These are phyloP conservation scores for Auriscalpium vulgare DNA, from an alignment of 768 basidiomycete genomes.

Conservation along the genomic window DNA sequence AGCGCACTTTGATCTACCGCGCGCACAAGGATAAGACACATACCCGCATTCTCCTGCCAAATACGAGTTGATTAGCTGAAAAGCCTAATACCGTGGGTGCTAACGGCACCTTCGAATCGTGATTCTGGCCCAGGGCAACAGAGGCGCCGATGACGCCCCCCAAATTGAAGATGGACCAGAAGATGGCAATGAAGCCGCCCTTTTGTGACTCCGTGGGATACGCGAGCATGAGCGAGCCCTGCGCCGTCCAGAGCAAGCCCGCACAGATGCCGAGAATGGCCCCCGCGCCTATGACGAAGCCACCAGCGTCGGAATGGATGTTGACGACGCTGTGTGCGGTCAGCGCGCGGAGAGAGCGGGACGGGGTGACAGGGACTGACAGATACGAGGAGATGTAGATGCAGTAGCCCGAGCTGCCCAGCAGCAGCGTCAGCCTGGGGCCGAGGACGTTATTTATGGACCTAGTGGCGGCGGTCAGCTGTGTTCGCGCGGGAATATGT, in stretches of 20 bases:
- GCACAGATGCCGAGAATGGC: slow-evolving; percentile 69
- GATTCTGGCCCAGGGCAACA: slow-evolving; percentile 68
- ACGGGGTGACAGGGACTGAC: slow-evolving; percentile 31
- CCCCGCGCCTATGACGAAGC: slow-evolving; percentile 65
- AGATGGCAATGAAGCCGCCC: slow-evolving; percentile 68
- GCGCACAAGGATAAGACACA: slow-evolving; percentile 10
- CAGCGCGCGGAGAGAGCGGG: background rate
- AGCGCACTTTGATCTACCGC: background rate
- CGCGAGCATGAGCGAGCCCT: slow-evolving; percentile 78
- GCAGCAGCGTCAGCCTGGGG: slow-evolving; percentile 58
- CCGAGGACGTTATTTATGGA: slow-evolving; percentile 79
- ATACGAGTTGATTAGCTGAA: background rate
- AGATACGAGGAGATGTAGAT: slow-evolving; percentile 69
- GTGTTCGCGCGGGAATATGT: background rate
- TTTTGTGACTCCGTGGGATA: slow-evolving; percentile 79
- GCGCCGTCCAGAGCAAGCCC: slow-evolving; percentile 72
- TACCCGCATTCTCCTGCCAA: slow-evolving; percentile 24
- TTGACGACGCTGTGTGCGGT: slow-evolving; percentile 48
- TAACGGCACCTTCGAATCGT: slow-evolving; percentile 45
- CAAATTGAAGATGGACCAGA: slow-evolving; percentile 81
- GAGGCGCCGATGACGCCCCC: slow-evolving; percentile 74
- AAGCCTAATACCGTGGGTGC: background rate
- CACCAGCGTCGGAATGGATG: slow-evolving; percentile 51
- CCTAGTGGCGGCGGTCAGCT: slow-evolving; percentile 26
- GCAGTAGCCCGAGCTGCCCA: slow-evolving; percentile 72